Evolutionary conservation across 139 green algal species (phyloP).

Genomic region (Microglena sp.): DNA sequence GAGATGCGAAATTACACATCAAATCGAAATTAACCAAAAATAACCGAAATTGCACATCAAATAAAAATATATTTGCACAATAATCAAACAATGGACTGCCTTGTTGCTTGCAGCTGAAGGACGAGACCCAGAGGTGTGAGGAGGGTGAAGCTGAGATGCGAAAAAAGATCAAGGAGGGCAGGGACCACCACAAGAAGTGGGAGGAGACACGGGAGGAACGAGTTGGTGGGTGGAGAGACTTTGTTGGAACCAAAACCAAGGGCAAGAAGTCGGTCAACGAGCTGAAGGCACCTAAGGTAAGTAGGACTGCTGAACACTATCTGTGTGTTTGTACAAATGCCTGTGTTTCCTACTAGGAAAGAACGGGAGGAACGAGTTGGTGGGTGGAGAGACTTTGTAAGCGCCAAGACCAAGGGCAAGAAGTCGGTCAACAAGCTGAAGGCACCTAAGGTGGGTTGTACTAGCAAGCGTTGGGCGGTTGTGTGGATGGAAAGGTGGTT

Average conservation of each 20-base stretch:
- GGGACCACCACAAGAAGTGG: conserved; percentile 71
- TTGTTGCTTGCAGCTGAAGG: conserved; percentile 49
- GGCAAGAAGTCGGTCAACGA: conserved; percentile 35
- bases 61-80: too few relatives aligned
- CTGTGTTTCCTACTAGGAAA: too few relatives aligned
- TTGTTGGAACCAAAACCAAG: conserved; percentile 12
- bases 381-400: conserved; percentile 56
- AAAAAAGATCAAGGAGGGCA: conserved; percentile 43
- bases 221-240: conserved; percentile 68
- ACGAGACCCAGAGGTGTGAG: conserved; percentile 60
- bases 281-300: conserved; percentile 54
- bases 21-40: too few relatives aligned
- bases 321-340: too few relatives aligned
- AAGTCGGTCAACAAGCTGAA: conserved; percentile 44
- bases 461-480: too few relatives aligned
- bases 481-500: too few relatives aligned
- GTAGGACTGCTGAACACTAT: too few relatives aligned
- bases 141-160: conserved; percentile 47
- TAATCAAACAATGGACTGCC: too few relatives aligned
- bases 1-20: too few relatives aligned
- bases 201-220: conserved; percentile 67
- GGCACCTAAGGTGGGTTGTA: conserved; percentile 51
- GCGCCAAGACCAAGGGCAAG: conserved; percentile 17
- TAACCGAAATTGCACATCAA: too few relatives aligned
- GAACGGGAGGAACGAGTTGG: conserved; percentile 63